Percentiles rank a stretch among this genome's conserved stretches.
These are phyloP conservation scores for Aspergillus sp. DNA, from an alignment of 2,329 filamentous ascomycete genomes.

Conservation along the genomic window DNA sequence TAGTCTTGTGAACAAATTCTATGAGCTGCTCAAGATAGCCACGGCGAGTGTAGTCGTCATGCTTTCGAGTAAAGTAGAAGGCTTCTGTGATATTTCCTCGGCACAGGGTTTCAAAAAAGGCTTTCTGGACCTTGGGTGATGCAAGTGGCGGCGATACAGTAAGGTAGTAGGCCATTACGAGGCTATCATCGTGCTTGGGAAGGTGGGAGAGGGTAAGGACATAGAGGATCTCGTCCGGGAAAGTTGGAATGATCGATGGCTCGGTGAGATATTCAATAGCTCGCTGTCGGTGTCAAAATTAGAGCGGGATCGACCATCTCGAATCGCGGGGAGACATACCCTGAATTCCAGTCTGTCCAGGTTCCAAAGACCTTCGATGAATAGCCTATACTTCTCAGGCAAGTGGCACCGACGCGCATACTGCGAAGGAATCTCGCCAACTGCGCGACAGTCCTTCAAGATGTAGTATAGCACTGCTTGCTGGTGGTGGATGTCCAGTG, in stretches of 20 bases:
- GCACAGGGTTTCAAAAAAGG: conserved; percentile 66
- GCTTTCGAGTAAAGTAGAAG: conserved; percentile 65
- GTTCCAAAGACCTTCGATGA: conserved; percentile 78
- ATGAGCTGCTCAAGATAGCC: conserved; percentile 65
- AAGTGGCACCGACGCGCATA: conserved; percentile 63
- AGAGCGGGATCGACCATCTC: too few species aligned
- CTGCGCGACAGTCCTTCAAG: conserved; percentile 65
- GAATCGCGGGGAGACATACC: conserved; percentile 33
- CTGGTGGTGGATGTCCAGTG: conserved; percentile 69
- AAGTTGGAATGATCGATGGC: conserved; percentile 73
- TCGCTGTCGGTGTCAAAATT: conserved; percentile 33
- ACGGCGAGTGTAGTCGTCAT: conserved; percentile 58
- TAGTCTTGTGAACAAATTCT: conserved; percentile 48
- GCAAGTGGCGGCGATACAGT: conserved; percentile 69
- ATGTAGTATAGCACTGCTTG: conserved; percentile 81
- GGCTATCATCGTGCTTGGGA: conserved; percentile 54
- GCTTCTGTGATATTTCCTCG: conserved; percentile 66
- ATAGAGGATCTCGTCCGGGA: conserved; percentile 75
- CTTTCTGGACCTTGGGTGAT: conserved; percentile 55
- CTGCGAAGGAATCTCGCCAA: conserved; percentile 47
- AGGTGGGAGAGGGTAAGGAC: conserved; percentile 59
- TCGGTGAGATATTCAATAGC: conserved; percentile 74
- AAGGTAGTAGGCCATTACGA: conserved; percentile 75
- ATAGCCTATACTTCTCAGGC: conserved; percentile 70
- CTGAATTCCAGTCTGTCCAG: conserved; percentile 68